phyloP scores from a whole-genome alignment of 805 yeast genomes.

The Metschnikowia arizonensis region DNA sequence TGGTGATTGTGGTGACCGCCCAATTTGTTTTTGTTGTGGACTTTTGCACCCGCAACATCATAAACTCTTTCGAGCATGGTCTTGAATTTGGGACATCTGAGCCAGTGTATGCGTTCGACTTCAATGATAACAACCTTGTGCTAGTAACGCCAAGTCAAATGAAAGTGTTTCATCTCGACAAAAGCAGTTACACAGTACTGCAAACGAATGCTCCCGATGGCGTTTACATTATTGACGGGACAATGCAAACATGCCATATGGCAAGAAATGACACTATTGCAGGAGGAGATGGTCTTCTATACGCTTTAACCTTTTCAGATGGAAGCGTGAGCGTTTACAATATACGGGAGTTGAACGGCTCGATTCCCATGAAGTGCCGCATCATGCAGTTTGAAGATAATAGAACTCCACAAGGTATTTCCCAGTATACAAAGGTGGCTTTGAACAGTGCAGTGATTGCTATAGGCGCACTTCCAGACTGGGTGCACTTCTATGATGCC shows the following conservation, averaged over 20 bases:
- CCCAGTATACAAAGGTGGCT: constrained; percentile 27
- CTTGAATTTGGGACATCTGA: constrained; percentile 12
- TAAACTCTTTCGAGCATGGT: constrained; percentile 16
- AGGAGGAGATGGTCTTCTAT: constrained; percentile 42
- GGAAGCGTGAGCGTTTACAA: constrained; percentile 42
- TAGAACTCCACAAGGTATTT: constrained; percentile 21
- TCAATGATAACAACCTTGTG: constrained; percentile 28
- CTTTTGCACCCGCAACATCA: constrained; percentile 10
- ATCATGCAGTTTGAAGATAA: constrained; percentile 18
- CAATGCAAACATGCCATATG: constrained; percentile 9
- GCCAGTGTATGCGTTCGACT: constrained; percentile 27
- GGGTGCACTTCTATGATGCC: constrained; percentile 19
- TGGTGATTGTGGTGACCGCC: constrained; percentile 22
- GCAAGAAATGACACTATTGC: constrained; percentile 22
- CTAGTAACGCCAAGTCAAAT: constrained; percentile 20
- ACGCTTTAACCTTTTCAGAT: constrained; percentile 36
- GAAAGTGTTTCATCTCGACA: constrained; percentile 22
- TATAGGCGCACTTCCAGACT: constrained; percentile 19
- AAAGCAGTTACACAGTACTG: not conserved
- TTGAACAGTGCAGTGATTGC: constrained; percentile 31
- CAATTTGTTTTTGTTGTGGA: constrained; percentile 19
- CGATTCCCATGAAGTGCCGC: constrained; percentile 11
- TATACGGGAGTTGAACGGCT: constrained; percentile 28
- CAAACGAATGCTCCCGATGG: constrained; percentile 14
- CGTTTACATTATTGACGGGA: constrained; percentile 15